Evolutionary conservation across 2,329 filamentous ascomycete genomes (phyloP), one percentile per base, ranked within the genome.

Genomic region (Trichoderma guizhouense): DNA sequence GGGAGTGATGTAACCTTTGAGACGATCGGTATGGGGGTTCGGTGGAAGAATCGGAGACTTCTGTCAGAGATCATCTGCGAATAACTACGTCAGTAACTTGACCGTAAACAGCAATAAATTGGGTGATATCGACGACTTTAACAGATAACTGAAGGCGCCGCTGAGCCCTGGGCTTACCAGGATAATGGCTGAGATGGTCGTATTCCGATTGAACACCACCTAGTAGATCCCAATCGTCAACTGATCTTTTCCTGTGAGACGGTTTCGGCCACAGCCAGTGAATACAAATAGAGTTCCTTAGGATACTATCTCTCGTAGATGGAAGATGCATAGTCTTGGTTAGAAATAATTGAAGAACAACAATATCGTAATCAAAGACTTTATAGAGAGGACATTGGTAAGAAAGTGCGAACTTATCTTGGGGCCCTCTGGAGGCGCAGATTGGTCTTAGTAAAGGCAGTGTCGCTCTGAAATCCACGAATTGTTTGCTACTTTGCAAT

Each of bases 231-330:
- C 4, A 21, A 12, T 5, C 0, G n/a, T 51, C 11, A 21, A 12
- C 8, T 9, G 43, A 21, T 51, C 12, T 51, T 11, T 11, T 21
- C 7, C 11, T 21, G 8, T n/a, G 43, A 51, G 43, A 21, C 11
- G 2, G n/a, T 12, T 51, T 51, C 9, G 43, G n/a, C 43, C n/a
- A 51, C 43, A 12, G 3, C 9, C 0, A 36, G 43, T 51, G n/a
- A 51, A 21, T 2, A 11, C 5, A 1, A 5, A 21, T 9, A 51
- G 4, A 51, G 1, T n/a, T 1, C n/a, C 3, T 21, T 1, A 6
- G 4, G 43, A n/a, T 12, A 11, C n/a, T 21, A 2, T 21, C 18
- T 8, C 5, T 51, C 43, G 43, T 51, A 21, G 7, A 21, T 51
- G 11, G 43, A 3, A n/a, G 7, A n/a, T 21, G 8, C 18, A 3